These are phyloP conservation scores for Wickerhamiella spandovensis DNA, from an alignment of 805 yeast genomes.

Conservation along the genomic window DNA sequence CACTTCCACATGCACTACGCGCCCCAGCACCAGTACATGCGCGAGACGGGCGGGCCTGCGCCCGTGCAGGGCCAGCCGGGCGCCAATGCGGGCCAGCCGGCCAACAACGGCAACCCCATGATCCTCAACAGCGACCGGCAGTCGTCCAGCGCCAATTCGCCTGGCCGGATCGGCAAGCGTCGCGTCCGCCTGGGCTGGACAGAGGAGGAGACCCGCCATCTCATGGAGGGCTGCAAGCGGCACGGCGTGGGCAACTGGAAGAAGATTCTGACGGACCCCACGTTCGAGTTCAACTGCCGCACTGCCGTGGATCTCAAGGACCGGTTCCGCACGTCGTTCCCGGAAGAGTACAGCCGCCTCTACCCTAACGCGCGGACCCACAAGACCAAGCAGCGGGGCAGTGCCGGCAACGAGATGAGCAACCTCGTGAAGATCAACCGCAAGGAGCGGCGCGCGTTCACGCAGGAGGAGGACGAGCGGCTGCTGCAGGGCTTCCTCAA, in stretches of 20 bases:
- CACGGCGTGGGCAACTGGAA: slow-evolving; percentile 36
- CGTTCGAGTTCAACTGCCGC: slow-evolving; percentile 29
- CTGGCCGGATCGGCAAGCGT: slow-evolving; percentile 22
- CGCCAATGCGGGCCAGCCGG: background rate
- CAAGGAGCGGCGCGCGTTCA: slow-evolving; percentile 31
- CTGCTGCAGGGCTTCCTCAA: slow-evolving; percentile 29
- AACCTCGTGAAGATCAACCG: slow-evolving; percentile 30
- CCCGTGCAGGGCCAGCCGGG: slow-evolving; percentile 13
- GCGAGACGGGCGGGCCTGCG: slow-evolving; percentile 17
- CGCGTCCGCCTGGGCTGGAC: slow-evolving; percentile 30
- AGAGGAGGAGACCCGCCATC: slow-evolving; percentile 29
- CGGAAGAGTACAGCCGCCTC: slow-evolving; percentile 31
- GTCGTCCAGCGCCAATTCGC: slow-evolving; percentile 6
- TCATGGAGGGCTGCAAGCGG: slow-evolving; percentile 31
- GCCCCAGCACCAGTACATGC: slow-evolving; percentile 15
- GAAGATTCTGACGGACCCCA: slow-evolving; percentile 30
- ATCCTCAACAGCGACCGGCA: slow-evolving; percentile 2
- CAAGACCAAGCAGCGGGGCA: slow-evolving; percentile 21
- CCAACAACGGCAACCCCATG: background rate
- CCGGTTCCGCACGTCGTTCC: slow-evolving; percentile 32
- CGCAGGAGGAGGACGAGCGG: slow-evolving; percentile 31
- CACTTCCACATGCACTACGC: background rate
- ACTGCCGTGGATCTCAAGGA: slow-evolving; percentile 35
- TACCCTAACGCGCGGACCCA: slow-evolving; percentile 35
- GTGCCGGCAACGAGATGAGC: slow-evolving; percentile 11